Evolutionary conservation across 805 yeast genomes (phyloP), one percentile per base, ranked within the genome.

Genomic region (Pichia sporocuriosa): DNA sequence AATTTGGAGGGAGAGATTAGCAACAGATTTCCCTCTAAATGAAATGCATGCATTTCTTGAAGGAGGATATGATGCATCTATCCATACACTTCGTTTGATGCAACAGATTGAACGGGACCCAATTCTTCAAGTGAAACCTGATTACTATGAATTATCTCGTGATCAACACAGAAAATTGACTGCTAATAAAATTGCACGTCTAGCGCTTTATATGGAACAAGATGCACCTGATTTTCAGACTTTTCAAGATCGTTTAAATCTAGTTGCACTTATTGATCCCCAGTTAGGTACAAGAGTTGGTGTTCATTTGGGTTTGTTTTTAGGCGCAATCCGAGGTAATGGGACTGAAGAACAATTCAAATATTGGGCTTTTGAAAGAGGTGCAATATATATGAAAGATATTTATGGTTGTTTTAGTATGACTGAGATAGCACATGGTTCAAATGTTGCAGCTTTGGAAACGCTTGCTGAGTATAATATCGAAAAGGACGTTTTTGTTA

Each of bases 341-440:
- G 97, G 96, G 50, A 82, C 97, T 8, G 72, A 76, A 26, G 85
- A 78, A 43, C 97, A 89, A 68, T 73, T 81, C 53, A 68, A 77
- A 32, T 90, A 81, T 65, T 89, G 97, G 97, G 73, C 87, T 40
- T 65, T 69, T 45, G 77, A 74, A 52, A 72, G 83, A 54, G 88
- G 84, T 50, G 78, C 87, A 10, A 58, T 69, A 1, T 65, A 64
- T 46, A 57, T 81, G 30, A 77, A 72, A 55, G 83, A 75, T 46
- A 69, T 82, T 37, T 83, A 79, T 55, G 96, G 96, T 22, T 88
- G 96, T 63, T 87, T 87, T 65, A 87, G 83, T 35, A 87, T 87
- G 96, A 88, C 96, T 13, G 96, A 87, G 65, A 61, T 87, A 53
- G 95, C 86, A 7, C 96, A 87, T 59, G 96, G 96, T 22, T 85